These are phyloP conservation scores for Colletotrichum lini DNA, from an alignment of 2,329 filamentous ascomycete species.

Conservation along the genomic window DNA sequence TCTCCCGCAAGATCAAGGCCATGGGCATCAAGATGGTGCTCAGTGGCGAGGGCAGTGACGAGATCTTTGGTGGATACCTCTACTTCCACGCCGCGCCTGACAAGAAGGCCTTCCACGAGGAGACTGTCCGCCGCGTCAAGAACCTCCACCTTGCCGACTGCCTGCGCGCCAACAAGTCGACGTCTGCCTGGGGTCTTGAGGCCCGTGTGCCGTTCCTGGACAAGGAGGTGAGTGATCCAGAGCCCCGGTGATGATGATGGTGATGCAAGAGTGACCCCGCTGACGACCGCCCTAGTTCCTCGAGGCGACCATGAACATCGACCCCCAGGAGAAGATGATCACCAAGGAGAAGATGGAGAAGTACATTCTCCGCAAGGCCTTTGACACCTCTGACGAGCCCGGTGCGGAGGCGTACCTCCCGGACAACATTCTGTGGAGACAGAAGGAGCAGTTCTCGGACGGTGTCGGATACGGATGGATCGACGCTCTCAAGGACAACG, in stretches of 20 bases:
- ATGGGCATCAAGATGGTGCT: slow-evolving; percentile 99
- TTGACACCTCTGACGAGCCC: slow-evolving; percentile 92
- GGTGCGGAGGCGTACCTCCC: slow-evolving; percentile 89
- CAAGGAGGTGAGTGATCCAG: slow-evolving; percentile 74
- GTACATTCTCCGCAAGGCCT: slow-evolving; percentile 97
- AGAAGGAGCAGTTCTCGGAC: slow-evolving; percentile 99
- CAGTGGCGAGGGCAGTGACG: slow-evolving; percentile 95
- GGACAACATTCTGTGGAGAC: slow-evolving; percentile 94
- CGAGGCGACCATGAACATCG: slow-evolving; percentile 92
- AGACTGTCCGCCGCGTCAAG: slow-evolving; percentile 95
- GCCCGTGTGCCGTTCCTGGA: slow-evolving; percentile 98
- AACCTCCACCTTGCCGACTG: slow-evolving; percentile 98
- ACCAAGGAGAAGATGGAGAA: slow-evolving; percentile 92
- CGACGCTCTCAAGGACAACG: slow-evolving; percentile 94
- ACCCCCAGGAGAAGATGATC: slow-evolving; percentile 97
- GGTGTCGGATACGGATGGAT: slow-evolving; percentile 99
- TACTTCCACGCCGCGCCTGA: slow-evolving; percentile 97
- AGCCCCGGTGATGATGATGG: neutral
- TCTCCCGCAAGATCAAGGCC: slow-evolving; percentile 98
- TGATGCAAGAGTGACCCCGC: neutral
- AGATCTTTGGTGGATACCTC: slow-evolving; percentile 98
- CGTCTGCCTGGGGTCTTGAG: slow-evolving; percentile 97
- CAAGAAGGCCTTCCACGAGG: slow-evolving; percentile 93
- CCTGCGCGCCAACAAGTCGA: slow-evolving; percentile 98
- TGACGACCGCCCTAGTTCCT: slow-evolving; percentile 75